Evolutionary conservation across 495 filamentous ascomycete genomes (phyloP).

Genomic region (Penicillium roqueforti): DNA sequence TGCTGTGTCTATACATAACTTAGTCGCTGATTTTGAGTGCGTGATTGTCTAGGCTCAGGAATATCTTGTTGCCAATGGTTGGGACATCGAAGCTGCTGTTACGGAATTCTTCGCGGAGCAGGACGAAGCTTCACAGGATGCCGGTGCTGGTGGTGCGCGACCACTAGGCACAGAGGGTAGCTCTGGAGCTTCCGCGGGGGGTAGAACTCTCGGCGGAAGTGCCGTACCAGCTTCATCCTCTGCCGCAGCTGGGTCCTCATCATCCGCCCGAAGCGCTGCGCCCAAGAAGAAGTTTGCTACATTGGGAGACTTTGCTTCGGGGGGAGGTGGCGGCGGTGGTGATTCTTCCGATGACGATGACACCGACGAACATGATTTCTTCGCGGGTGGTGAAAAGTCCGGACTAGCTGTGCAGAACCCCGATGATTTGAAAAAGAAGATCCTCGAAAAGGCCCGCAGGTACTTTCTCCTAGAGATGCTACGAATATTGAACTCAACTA

Average conservation of each 20-base stretch:
- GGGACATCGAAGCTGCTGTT: slow-evolving; percentile 66
- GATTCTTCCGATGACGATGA: slow-evolving; percentile 61
- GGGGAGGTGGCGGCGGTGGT: slow-evolving; percentile 36
- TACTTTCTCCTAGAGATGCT: slow-evolving; percentile 33
- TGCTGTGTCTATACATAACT: neutral
- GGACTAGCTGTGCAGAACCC: slow-evolving; percentile 94
- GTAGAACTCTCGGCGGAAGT: slow-evolving; percentile 33
- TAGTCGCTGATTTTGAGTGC: slow-evolving; percentile 2
- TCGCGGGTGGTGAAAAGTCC: slow-evolving; percentile 94
- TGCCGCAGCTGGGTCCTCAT: slow-evolving; percentile 30
- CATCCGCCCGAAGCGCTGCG: slow-evolving; percentile 26
- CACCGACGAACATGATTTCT: slow-evolving; percentile 71
- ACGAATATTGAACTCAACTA: neutral
- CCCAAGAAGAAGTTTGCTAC: slow-evolving; percentile 55
- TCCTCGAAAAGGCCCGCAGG: slow-evolving; percentile 78
- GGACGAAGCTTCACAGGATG: slow-evolving; percentile 53
- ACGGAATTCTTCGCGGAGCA: slow-evolving; percentile 66
- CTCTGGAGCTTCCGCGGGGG: slow-evolving; percentile 15
- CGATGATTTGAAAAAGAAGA: slow-evolving; percentile 65
- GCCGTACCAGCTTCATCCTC: slow-evolving; percentile 29
- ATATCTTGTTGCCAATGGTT: slow-evolving; percentile 62
- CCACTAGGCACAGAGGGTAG: slow-evolving; percentile 29
- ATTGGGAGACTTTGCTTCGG: slow-evolving; percentile 46
- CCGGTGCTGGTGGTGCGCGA: slow-evolving; percentile 28
- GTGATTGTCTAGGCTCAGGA: slow-evolving; percentile 55